A percentile compares a stretch with the other conserved stretches of the same genome.
Conservation (phyloP, 352 stramenopile species). For the Pythium dissimile region DNA sequence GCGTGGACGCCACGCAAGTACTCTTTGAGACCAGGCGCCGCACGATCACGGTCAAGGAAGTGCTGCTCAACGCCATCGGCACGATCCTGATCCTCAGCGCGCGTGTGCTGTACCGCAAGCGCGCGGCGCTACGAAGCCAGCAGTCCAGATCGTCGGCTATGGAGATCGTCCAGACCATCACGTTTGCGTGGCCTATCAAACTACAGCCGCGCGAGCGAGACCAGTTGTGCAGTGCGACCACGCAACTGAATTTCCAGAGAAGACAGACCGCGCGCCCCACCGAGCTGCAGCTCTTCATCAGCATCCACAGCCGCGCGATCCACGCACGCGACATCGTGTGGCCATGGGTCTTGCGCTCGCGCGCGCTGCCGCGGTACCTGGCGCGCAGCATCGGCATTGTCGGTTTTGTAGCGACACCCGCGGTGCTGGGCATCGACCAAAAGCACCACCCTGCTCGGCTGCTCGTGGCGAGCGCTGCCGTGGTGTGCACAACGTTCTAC, state of each 20-base stretch:
- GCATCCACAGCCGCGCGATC: not conserved
- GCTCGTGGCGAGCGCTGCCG: not conserved
- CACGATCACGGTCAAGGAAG: slow-evolving; percentile 8
- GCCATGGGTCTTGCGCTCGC: not conserved
- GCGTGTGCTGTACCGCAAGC: slow-evolving; percentile 13
- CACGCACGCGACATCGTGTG: not conserved
- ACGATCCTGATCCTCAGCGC: slow-evolving; percentile 10
- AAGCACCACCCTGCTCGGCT: not conserved
- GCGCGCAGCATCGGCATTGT: not conserved
- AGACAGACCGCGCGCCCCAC: not conserved
- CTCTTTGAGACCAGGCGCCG: not conserved
- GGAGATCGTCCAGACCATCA: slow-evolving; percentile 6
- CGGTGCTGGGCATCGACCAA: not conserved
- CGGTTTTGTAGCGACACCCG: not conserved
- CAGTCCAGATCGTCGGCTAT: not conserved
- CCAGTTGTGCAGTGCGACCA: not conserved
- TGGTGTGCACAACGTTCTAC: slow-evolving; percentile 1
- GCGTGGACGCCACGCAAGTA: not conserved
- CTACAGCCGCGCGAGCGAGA: not conserved
- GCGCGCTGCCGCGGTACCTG: not conserved
- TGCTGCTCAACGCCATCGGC: slow-evolving; percentile 17
- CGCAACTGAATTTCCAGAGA: not conserved
- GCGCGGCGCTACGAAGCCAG: not conserved
- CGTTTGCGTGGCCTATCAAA: slow-evolving; percentile 9
- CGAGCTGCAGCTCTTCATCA: slow-evolving; percentile 3